Base-by-base conservation (phyloP, 2,329 filamentous ascomycete genomes). In the Endoconidiophora laricicola region DNA sequence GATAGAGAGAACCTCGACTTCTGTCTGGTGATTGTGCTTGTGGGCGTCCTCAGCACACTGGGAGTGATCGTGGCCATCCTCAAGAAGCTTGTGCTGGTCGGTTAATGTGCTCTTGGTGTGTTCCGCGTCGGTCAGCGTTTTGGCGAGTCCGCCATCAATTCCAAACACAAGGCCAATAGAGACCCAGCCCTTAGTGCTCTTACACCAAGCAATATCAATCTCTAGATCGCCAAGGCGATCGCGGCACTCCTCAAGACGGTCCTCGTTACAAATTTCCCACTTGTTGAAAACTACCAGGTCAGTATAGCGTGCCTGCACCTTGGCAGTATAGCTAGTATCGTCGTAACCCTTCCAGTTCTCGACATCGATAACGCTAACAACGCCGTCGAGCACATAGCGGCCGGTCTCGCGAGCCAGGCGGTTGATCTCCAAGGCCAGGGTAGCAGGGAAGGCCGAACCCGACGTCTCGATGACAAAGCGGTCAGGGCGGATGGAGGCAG, bases 301-400 rank as follows among this genome's bases (percentile, higher is more conserved):
- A 9, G 88, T 95, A 63, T 93, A 94, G 55, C 77, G 72, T 3
- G 87, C 88, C 70, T 95, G 88, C 57, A 94, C 71, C 60, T 83
- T 81, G 5, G 88, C 88, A 51, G 88, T 95, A 60, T 85, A 90
- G 52, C 81, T 86, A 22, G 84, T 93, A 63, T 93, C 87, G 58
- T 91, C 86, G 60, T 95, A 95, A 0, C 88, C 88, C 59, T 79
- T 69, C 87, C 87, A 95, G 61, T 95, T 95, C 73, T 94, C 88
- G 9, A 93, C 87, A 60, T 95, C 88, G 52, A 95, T 80, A 20
- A 94, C 87, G 58, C 79, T 86, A 55, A 94, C 77, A 48, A 95
- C 86, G 9, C 88, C 88, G 59, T 95, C 88, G 1, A 95, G 74
- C 4, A 77, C 72, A 59, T 87, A 94, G 24, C 68, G 65, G 58